Base-by-base conservation (phyloP, 78 protist genomes). In the Acrasis kona region DNA sequence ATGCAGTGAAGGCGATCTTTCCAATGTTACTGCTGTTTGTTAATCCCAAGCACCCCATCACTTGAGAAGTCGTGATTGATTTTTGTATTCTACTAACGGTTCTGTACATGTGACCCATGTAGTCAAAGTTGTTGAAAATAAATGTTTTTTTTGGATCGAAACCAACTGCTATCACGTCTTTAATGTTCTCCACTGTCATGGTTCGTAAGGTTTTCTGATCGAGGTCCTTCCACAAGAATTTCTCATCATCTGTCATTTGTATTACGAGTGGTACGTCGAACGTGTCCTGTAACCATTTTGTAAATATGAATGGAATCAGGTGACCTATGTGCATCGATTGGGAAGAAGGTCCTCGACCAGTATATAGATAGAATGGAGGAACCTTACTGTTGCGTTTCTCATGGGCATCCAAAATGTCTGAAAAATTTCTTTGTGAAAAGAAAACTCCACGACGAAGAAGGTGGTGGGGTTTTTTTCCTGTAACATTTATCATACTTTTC, bases 221-320 rank as follows among this genome's bases (percentile, higher is more conserved):
- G 29, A 93, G 57, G 81, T 87, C 82, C 64, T 87, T 84, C 87
- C 88, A 91, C 40, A 98, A 74, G 42, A 76, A 96, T 78, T 98
- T 98, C 76, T 98, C 99, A 73, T 98, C 99, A 72, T 97, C 98
- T 19, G 99, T 96, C 94, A 98, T 76, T 76, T 98, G 99, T 58
- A 96, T 80, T 12, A 96, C 99, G 10, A 95, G 83, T 10, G 97
- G 97, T 32, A 90, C 93, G 39, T 85, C 78, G 76, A 98, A 96
- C 27, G 76, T 93, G 7, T 92, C 96, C 58, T 74, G 78, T 10
- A 74, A 10, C 32, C 64, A 87, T 86, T 96, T 90, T 5, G 97
- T 92, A 82, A 97, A 87, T 61, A 87, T 30, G 74, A 97, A 94
- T 27, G 97, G 99, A 12, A 97, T 67, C 29, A 95, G 39, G 66